Conservation (phyloP, 192 early-diverging fungal species). For the Backusella psychrophila region DNA sequence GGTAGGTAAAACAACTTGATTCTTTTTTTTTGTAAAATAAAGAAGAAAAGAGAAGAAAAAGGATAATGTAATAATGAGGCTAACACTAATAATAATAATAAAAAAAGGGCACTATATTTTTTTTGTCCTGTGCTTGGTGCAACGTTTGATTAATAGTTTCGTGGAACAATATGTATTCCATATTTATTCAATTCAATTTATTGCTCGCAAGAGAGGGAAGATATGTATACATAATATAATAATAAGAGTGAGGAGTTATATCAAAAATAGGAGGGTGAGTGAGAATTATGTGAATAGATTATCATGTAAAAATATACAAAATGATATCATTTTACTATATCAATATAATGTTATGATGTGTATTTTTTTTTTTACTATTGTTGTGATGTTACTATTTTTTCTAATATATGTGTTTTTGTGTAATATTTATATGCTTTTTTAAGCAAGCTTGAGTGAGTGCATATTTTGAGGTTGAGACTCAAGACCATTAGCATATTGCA, state of each 20-base stretch:
- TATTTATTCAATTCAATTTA: constrained; percentile 10
- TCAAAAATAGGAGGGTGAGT: not conserved
- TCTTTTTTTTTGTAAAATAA: not conserved
- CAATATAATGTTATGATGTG: not conserved
- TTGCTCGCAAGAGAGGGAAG: not conserved
- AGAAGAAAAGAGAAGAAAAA: not conserved
- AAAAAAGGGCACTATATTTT: not conserved
- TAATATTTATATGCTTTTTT: constrained; percentile 8
- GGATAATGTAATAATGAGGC: not conserved
- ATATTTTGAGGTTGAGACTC: constrained; percentile 38
- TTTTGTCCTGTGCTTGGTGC: constrained; percentile 7
- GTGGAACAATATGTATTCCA: not conserved
- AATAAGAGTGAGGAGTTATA: not conserved
- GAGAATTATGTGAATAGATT: not conserved
- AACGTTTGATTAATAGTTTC: constrained; percentile 11
- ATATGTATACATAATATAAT: not conserved
- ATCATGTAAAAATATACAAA: too few species aligned
- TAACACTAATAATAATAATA: not conserved
- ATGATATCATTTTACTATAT: not conserved
- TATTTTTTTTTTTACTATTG: not conserved
- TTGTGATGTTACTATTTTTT: not conserved
- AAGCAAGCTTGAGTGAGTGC: constrained; percentile 27
- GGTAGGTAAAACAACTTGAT: not conserved
- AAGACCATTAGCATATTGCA: constrained; percentile 80
- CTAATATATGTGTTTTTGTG: not conserved